A percentile compares a stretch with the other conserved stretches of the same genome.
Evolutionary conservation across 495 filamentous ascomycete species (phyloP).

Genomic region (Articulospora tetracladia): DNA sequence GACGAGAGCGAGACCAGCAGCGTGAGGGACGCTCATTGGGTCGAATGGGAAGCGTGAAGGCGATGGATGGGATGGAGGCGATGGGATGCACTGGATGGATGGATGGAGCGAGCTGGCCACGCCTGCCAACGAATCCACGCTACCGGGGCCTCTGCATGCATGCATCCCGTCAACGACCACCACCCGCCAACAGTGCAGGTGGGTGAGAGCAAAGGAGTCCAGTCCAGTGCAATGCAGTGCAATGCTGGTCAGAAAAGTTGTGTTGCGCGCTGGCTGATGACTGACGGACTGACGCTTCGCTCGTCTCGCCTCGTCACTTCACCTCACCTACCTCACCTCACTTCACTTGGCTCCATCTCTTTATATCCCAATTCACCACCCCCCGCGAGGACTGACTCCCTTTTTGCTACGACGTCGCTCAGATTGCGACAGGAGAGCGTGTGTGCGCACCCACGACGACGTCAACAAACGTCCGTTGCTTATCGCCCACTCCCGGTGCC

Average conservation of each 20-base stretch:
- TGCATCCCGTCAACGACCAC: neutral
- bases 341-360: neutral
- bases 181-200: neutral
- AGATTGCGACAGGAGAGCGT: neutral
- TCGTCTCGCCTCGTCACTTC: neutral
- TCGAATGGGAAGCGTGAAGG: neutral
- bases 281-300: neutral
- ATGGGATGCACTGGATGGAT: neutral
- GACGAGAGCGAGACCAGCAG: neutral
- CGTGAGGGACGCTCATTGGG: neutral
- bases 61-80: constrained; percentile 2
- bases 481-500: neutral
- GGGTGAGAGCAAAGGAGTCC: neutral
- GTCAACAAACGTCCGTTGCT: neutral
- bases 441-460: neutral
- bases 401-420: neutral
- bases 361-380: neutral
- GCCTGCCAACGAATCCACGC: constrained; percentile 18
- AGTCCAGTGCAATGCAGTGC: neutral
- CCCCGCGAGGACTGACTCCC: neutral
- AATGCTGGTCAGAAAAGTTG: neutral
- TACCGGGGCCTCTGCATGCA: neutral
- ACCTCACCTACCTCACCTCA: neutral
- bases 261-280: neutral
- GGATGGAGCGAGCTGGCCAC: constrained; percentile 6